Evolutionary conservation across 345 rosid species (phyloP).

Genomic region (Odontarrhena argentea): DNA sequence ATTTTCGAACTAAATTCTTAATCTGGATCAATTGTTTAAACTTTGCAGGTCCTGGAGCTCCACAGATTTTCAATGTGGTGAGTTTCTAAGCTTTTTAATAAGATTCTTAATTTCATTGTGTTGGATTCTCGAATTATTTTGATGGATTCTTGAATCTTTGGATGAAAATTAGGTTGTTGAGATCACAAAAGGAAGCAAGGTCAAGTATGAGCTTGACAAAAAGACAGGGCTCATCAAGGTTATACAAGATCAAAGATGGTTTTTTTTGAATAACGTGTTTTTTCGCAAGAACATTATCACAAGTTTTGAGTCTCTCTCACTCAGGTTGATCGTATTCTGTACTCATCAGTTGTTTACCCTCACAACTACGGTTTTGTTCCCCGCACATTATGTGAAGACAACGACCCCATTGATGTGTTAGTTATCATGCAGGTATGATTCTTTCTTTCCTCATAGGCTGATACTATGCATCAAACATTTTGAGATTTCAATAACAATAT

Average conservation of each 20-base stretch:
- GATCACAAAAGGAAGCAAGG: slow-evolving; percentile 97
- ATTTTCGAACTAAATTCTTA: background rate
- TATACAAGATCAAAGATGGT: background rate
- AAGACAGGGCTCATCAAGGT: slow-evolving; percentile 96
- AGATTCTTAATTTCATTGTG: background rate
- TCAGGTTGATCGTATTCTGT: slow-evolving; percentile 85
- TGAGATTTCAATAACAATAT: background rate
- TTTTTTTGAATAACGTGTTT: background rate
- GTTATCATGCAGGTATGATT: slow-evolving; percentile 87
- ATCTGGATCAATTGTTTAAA: background rate
- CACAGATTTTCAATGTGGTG: slow-evolving; percentile 72
- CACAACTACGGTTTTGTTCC: slow-evolving; percentile 99
- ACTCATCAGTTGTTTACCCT: slow-evolving; percentile 95
- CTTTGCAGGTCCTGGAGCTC: slow-evolving; percentile 86
- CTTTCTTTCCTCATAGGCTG: background rate
- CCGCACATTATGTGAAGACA: slow-evolving; percentile 93
- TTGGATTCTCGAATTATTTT: background rate
- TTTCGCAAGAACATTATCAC: background rate
- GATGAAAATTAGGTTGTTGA: slow-evolving; percentile 69
- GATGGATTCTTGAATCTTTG: background rate
- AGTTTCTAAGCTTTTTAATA: slow-evolving; percentile 21
- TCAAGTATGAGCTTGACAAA: slow-evolving; percentile 95
- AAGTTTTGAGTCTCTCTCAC: background rate
- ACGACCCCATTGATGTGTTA: slow-evolving; percentile 90
- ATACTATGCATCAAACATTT: background rate